A percentile compares a stretch with the other conserved stretches of the same genome.
Conservation (phyloP, 345 rosid species). For the Linum usitatissimum region DNA sequence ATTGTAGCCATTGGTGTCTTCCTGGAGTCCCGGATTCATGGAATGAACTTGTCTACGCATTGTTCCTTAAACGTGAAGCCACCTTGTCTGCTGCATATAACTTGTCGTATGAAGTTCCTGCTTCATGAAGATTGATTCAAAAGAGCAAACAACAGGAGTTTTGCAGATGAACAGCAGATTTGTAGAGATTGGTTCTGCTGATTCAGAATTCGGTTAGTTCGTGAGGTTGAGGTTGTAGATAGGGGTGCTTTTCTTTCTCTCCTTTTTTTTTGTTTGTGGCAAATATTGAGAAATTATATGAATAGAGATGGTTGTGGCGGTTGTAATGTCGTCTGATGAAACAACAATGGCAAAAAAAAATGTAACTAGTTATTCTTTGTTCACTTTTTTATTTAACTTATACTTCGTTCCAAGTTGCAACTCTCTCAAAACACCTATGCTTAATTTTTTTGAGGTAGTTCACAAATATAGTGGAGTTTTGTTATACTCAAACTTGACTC, state of each 20-base stretch:
- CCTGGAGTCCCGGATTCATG: constrained; percentile 47
- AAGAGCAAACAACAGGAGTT: not conserved
- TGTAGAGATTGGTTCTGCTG: constrained; percentile 1
- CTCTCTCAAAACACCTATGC: too few relatives aligned
- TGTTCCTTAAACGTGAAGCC: constrained; percentile 33
- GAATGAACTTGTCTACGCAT: constrained; percentile 35
- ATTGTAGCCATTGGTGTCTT: constrained; percentile 50
- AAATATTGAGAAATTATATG: too few relatives aligned
- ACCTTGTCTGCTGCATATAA: constrained; percentile 9
- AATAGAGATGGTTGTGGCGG: too few relatives aligned
- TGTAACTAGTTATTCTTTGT: constrained; percentile 14
- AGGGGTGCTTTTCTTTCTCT: too few relatives aligned
- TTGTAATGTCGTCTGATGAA: too few relatives aligned
- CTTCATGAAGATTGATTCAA: constrained; percentile 5
- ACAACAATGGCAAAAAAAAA: not conserved
- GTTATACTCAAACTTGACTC: too few relatives aligned
- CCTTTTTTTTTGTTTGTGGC: too few relatives aligned
- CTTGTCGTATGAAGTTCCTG: constrained; percentile 14
- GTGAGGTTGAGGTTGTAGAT: too few relatives aligned
- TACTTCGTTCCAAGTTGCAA: too few relatives aligned
- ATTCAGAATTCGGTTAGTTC: not conserved
- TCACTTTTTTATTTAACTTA: too few relatives aligned
- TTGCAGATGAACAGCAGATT: constrained; percentile 6
- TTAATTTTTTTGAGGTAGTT: too few relatives aligned
- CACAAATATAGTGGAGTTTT: too few relatives aligned